Evolutionary conservation across 176 grass and related monocot species (phyloP), one percentile per base, ranked within the genome.

Genomic region (Leersia perrieri): DNA sequence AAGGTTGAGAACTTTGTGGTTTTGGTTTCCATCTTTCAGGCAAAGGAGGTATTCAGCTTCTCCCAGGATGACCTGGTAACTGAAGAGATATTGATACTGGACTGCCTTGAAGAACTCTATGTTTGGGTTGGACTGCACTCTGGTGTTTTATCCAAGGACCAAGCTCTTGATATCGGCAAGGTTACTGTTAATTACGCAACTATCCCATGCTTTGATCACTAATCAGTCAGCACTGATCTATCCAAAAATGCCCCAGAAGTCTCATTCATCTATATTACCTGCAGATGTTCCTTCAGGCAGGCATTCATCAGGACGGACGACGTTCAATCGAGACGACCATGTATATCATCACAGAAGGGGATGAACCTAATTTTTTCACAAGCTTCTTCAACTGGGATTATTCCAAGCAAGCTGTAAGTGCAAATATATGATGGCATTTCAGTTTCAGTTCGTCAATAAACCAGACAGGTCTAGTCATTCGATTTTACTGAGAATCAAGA

Each of bases 1-100:
- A 69, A 74, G 26, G 30, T 31, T 51, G 55, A 69, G 15, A 63
- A 68, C 26, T 69, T 47, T 62, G 2, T 25, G 49, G 25, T 18
- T 53, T 51, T 36, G 33, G 79, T 71, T 80, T 34, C 41, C 31
- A 30, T 79, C 70, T 79, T 70, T 29, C 82, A 98, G 95, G 92
- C 77, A 33, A 91, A 88, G 71, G 95, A 98, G 88, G 91, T 98
- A 81, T 92, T 85, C 62, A 98, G 81, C 81, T 98, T 98, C 80
- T 85, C 80, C 30, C 92, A 98, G 85, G 95, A 98, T 84, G 95
- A 98, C 76, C 87, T 98, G 63, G 67, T 68, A 60, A 94, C 95
- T 34, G 95, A 98, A 88, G 95, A 94, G 42, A 79, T 73, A 4
- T 82, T 94, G 68, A 74, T 98, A 77, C 85, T 98, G 68, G 95